These are phyloP conservation scores for Exophiala spinifera DNA, from an alignment of 2,329 filamentous ascomycete genomes.

Conservation along the genomic window DNA sequence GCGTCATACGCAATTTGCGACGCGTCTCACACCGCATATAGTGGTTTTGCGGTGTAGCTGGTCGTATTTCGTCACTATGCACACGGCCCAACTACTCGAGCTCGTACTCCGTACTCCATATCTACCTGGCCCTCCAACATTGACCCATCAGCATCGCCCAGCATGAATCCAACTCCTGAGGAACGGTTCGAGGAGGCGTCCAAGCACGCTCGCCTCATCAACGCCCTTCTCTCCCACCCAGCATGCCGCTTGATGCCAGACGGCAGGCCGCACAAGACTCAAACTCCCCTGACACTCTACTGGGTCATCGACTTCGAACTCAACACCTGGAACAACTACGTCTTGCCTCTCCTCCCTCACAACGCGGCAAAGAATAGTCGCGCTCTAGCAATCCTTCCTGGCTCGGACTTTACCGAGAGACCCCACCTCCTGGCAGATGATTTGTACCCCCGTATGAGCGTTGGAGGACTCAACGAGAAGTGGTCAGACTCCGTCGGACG, in stretches of 20 bases:
- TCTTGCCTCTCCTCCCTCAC: constrained; percentile 12
- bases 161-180: constrained; percentile 4
- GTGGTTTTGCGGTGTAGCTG: too few relatives aligned
- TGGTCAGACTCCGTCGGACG: constrained; percentile 11
- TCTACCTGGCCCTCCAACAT: too few relatives aligned
- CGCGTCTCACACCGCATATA: too few relatives aligned
- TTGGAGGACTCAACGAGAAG: constrained; percentile 10
- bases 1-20: too few relatives aligned
- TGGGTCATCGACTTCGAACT: constrained; percentile 15
- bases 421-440: constrained; percentile 10
- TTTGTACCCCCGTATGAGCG: constrained; percentile 14
- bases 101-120: too few relatives aligned
- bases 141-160: constrained; percentile 2
- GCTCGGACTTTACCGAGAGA: constrained; percentile 1
- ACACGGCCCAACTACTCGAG: too few relatives aligned
- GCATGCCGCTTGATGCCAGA: not conserved
- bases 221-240: constrained; percentile 14
- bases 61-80: too few relatives aligned
- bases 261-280: constrained; percentile 3
- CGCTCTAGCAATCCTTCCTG: constrained; percentile 3
- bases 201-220: constrained; percentile 15
- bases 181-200: constrained; percentile 13
- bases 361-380: constrained; percentile 9
- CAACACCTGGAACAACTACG: constrained; percentile 14
- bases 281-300: constrained; percentile 15